Base-by-base conservation (phyloP, 495 filamentous ascomycete genomes). In the Annulohypoxylon moriforme region DNA sequence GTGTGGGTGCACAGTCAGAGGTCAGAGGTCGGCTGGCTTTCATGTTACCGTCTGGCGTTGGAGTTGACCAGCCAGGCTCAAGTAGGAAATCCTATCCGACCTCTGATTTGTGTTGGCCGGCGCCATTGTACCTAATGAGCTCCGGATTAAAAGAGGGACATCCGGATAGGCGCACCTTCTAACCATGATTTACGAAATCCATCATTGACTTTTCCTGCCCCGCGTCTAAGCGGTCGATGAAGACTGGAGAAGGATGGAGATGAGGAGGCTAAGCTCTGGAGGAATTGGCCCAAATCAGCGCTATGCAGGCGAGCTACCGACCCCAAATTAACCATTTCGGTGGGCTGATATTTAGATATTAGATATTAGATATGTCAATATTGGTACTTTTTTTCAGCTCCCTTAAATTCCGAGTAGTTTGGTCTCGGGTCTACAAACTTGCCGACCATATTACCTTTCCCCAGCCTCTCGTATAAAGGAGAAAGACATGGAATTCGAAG, bases 51-150 rank as follows among this genome's bases (percentile, higher is more conserved):
- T 65, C 71, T 73, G 57, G 60, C 61, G 58, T 67, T 69, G 64
- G 55, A 69, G 49, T 62, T 44, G 61, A 49, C 66, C 49, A 20
- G 50, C 24, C 49, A 58, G 27, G 50, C 71, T 73, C 62, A 73
- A 69, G 31, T 67, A 16, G 71, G 71, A 62, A 73, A 67, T 27
- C 71, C 62, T 29, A 73, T 73, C 66, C 71, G 71, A 73, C 29
- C 16, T 59, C 49, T 57, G 55, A 47, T 68, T 50, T 68, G 33
- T 40, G 49, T 63, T 66, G 62, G 63, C 58, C 16, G 57, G 20
- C 44, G 55, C 53, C 60, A 33, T 61, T 61, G 27, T 57, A n/a
- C 46, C 16, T 49, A 22, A 10, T 27, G 33, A 11, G 33, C 10
- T 27, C 29, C 49, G 47, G 60, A 42, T 65, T 29, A 49, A 64